Percentiles rank a stretch among this genome's conserved stretches.
Evolutionary conservation across 225 moss, liverwort and hornwort species (phyloP).

Genomic region (Pseudoscleropodium purum): DNA sequence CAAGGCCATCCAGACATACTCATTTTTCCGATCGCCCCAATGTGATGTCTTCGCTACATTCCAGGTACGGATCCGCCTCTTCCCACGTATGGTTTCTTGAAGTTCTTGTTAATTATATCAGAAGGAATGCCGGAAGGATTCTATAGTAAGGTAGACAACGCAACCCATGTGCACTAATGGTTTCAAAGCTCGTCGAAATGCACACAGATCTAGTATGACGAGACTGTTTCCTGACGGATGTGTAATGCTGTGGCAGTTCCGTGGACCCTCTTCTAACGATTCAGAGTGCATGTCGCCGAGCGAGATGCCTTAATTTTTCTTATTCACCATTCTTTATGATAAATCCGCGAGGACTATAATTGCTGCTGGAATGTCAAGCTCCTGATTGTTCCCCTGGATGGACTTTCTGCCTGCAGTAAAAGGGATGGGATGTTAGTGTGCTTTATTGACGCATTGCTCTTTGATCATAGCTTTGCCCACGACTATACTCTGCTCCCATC

Average conservation of each 20-base stretch:
- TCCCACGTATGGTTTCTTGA: background rate
- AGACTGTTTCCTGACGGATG: background rate
- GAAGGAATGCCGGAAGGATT: background rate
- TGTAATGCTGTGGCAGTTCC: background rate
- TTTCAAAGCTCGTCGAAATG: background rate
- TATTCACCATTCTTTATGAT: background rate
- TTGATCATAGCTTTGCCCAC: background rate
- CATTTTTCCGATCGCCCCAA: background rate
- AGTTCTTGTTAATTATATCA: background rate
- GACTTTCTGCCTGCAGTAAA: background rate
- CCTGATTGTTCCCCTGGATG: background rate
- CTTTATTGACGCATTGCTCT: background rate
- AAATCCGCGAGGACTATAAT: background rate
- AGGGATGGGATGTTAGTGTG: background rate
- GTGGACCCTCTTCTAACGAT: background rate
- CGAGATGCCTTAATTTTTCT: background rate
- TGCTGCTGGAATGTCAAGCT: background rate
- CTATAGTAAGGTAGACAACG: background rate
- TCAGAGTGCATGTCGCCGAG: background rate
- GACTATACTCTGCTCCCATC: background rate
- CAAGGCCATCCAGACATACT: constrained; percentile 16
- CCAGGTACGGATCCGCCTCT: background rate
- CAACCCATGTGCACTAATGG: too few species aligned
- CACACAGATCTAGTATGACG: background rate
- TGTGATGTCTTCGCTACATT: background rate